Conservation (phyloP, 2,329 filamentous ascomycete species). For the Hortaea sp. region DNA sequence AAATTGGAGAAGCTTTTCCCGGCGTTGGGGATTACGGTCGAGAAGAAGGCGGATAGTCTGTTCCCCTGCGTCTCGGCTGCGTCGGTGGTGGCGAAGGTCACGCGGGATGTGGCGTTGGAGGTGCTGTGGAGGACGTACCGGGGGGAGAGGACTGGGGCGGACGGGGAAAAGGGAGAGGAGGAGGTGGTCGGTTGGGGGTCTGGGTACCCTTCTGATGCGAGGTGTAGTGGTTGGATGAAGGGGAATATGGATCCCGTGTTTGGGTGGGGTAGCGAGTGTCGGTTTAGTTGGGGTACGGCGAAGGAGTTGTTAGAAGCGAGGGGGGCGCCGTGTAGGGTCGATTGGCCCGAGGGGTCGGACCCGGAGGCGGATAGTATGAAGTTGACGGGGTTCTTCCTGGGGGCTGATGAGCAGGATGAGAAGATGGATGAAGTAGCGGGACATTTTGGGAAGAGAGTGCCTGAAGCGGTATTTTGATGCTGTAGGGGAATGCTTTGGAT, state of each 20-base stretch:
- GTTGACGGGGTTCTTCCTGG: constrained; percentile 66
- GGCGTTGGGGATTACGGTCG: constrained; percentile 42
- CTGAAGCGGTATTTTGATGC: constrained; percentile 57
- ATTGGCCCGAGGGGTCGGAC: constrained; percentile 71
- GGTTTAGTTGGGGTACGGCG: constrained; percentile 92
- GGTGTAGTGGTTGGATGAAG: constrained; percentile 73
- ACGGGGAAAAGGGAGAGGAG: no score
- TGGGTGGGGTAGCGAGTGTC: constrained; percentile 86
- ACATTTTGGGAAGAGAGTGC: constrained; percentile 73
- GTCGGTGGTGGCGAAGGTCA: constrained; percentile 92
- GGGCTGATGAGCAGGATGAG: constrained; percentile 35
- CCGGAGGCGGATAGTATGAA: constrained; percentile 55
- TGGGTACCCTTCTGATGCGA: constrained; percentile 81
- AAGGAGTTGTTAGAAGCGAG: constrained; percentile 87
- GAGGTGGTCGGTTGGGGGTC: constrained; percentile 62
- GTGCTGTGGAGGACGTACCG: constrained; percentile 54
- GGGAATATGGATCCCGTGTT: constrained; percentile 85
- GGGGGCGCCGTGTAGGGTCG: constrained; percentile 55
- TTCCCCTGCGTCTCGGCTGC: constrained; percentile 91
- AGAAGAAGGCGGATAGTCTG: constrained; percentile 75
- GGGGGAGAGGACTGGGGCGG: constrained; percentile 20
- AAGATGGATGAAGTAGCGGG: constrained; percentile 56
- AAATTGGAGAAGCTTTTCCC: constrained; percentile 80
- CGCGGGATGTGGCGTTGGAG: constrained; percentile 80
- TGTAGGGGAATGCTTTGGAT: not conserved